Evolutionary conservation across 2,329 filamentous ascomycete genomes (phyloP).

Genomic region (Ophiostoma tasmaniense): DNA sequence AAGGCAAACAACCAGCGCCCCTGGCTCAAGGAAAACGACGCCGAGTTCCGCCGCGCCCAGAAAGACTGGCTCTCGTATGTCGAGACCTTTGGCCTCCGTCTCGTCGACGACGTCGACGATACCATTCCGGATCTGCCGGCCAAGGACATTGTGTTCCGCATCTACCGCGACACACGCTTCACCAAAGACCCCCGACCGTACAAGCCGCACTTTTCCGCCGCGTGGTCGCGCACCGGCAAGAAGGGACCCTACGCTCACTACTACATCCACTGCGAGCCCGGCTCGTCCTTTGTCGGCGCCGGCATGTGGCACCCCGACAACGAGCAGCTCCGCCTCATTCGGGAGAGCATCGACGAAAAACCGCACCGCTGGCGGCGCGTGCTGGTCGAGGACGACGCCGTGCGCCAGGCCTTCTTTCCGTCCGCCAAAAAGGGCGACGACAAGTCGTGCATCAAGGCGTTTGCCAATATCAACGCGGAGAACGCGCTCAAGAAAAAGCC

Average conservation of each 20-base stretch:
- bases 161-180: conserved; percentile 81
- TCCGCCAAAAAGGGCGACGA: conserved; percentile 46
- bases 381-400: conserved; percentile 47
- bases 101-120: conserved; percentile 59
- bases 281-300: conserved; percentile 62
- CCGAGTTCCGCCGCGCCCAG: conserved; percentile 67
- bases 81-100: conserved; percentile 58
- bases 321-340: conserved; percentile 54
- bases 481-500: conserved; percentile 78
- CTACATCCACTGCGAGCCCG: conserved; percentile 75
- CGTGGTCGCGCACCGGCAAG: conserved; percentile 78
- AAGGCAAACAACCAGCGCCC: conserved; percentile 50
- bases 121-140: conserved; percentile 79
- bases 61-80: conserved; percentile 78
- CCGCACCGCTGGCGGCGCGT: conserved; percentile 61
- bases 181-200: conserved; percentile 79
- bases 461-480: conserved; percentile 59
- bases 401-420: conserved; percentile 52
- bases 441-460: conserved; percentile 52
- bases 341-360: conserved; percentile 65
- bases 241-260: conserved; percentile 86
- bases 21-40: conserved; percentile 65
- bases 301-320: conserved; percentile 75
- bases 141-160: conserved; percentile 80
- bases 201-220: conserved; percentile 75